Percentiles rank a stretch among this genome's conserved stretches.
Evolutionary conservation across 805 yeast species (phyloP).

Genomic region (Sungouiozyma intestinalis): DNA sequence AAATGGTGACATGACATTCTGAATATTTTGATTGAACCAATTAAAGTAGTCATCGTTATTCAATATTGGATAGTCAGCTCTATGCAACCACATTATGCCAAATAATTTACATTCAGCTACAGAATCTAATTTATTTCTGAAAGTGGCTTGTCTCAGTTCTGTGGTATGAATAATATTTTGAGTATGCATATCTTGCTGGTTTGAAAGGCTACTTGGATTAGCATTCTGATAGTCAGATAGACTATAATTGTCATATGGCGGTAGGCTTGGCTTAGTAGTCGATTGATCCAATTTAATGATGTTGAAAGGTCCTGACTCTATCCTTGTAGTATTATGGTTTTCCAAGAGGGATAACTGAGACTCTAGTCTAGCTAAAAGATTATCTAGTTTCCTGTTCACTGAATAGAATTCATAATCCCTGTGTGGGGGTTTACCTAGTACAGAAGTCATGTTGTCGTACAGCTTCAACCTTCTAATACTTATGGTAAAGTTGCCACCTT

Average conservation of each 20-base stretch:
- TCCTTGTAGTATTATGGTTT: background rate
- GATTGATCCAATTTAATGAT: conserved; percentile 4
- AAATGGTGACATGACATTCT: background rate
- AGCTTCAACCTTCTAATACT: conserved; percentile 25
- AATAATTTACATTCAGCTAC: conserved; percentile 5
- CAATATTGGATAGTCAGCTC: conserved; percentile 11
- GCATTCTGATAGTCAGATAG: no score
- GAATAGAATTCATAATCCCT: conserved; percentile 12
- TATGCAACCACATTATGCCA: conserved; percentile 10
- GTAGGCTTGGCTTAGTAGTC: no score
- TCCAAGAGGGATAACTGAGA: conserved; percentile 2
- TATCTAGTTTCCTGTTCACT: conserved; percentile 15
- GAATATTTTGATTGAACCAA: conserved; percentile 8
- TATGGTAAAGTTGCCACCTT: conserved; percentile 16
- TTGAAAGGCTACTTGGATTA: no score
- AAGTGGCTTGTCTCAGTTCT: background rate
- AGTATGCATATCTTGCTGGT: no score
- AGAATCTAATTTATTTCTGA: background rate
- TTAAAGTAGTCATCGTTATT: conserved; percentile 8
- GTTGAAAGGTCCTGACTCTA: conserved; percentile 13
- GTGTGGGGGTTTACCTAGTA: conserved; percentile 9
- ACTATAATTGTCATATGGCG: no score
- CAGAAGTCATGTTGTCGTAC: conserved; percentile 21
- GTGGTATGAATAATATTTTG: background rate
- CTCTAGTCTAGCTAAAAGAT: conserved; percentile 9